A percentile compares a stretch with the other conserved stretches of the same genome.
These are phyloP conservation scores for Linderina pennispora DNA, from an alignment of 192 early-diverging fungal species.

Conservation along the genomic window DNA sequence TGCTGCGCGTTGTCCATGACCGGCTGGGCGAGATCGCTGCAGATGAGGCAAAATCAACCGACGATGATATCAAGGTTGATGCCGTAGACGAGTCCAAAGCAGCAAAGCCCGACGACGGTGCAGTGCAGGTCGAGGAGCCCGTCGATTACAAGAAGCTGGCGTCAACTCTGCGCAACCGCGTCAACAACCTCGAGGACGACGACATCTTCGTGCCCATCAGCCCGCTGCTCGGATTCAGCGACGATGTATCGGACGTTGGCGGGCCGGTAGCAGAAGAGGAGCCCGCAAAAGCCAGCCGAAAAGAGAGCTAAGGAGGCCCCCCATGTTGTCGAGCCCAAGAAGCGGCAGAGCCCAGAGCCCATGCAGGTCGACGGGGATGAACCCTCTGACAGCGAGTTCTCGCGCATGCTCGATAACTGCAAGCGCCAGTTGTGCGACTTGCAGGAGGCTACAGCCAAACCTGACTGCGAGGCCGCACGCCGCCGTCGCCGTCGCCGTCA, in stretches of 20 bases:
- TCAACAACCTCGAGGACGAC: slow-evolving; percentile 19
- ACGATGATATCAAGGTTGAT: slow-evolving; percentile 9
- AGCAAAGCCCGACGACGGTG: not conserved
- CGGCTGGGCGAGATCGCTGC: slow-evolving; percentile 29
- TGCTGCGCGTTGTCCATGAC: slow-evolving; percentile 31
- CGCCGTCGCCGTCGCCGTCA: slow-evolving; percentile 1
- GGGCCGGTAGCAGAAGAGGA: too few relatives aligned
- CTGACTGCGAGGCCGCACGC: not conserved
- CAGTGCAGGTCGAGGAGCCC: slow-evolving; percentile 37
- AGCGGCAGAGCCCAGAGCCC: not conserved
- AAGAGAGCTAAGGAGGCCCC: not conserved
- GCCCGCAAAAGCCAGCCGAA: too few relatives aligned
- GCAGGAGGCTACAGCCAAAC: slow-evolving; percentile 6
- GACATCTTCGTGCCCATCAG: slow-evolving; percentile 27
- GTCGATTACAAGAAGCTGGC: slow-evolving; percentile 28
- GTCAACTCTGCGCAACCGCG: slow-evolving; percentile 23
- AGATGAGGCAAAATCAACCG: not conserved
- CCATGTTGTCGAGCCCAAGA: not conserved
- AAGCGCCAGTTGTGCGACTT: slow-evolving; percentile 28
- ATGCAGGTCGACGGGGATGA: slow-evolving; percentile 8
- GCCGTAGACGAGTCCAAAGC: slow-evolving; percentile 20
- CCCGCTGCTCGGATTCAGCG: slow-evolving; percentile 5
- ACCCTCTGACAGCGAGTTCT: slow-evolving; percentile 31
- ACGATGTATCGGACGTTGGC: not conserved
- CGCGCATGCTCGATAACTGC: slow-evolving; percentile 24